A percentile compares a stretch with the other conserved stretches of the same genome.
Conservation (phyloP, 208 protist genomes). For the Trypanosoma scelopori region DNA sequence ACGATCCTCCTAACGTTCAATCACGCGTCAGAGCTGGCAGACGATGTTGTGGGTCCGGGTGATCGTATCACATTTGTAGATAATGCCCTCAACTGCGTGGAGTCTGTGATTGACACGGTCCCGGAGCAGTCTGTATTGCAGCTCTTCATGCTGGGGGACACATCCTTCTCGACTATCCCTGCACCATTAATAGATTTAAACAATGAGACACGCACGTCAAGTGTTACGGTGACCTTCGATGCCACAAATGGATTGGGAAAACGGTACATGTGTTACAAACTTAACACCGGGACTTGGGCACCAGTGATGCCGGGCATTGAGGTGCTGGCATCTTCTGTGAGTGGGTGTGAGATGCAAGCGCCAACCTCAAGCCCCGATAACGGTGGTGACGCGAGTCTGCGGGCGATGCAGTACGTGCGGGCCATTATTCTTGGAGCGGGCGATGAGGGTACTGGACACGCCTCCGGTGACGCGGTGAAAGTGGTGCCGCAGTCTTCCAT, state of each 20-base stretch:
- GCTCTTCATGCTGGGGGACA: conserved; percentile 60
- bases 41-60: conserved; percentile 55
- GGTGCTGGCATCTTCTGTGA: conserved; percentile 40
- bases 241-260: conserved; percentile 28
- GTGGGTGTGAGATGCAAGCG: conserved; percentile 28
- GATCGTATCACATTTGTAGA: conserved; percentile 73
- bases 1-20: conserved; percentile 71
- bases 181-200: conserved; percentile 43
- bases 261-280: conserved; percentile 76
- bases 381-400: conserved; percentile 26
- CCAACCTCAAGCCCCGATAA: conserved; percentile 33
- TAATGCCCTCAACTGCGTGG: conserved; percentile 61
- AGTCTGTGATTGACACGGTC: conserved; percentile 57
- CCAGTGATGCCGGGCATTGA: conserved; percentile 54
- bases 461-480: conserved; percentile 37
- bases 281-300: conserved; percentile 75
- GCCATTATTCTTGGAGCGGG: conserved; percentile 43
- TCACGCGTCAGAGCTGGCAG: conserved; percentile 36
- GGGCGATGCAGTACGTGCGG: conserved; percentile 84
- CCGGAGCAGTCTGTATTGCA: conserved; percentile 38
- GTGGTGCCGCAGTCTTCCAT: conserved; percentile 61
- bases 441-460: background rate
- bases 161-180: conserved; percentile 63
- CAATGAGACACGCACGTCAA: conserved; percentile 29
- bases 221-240: conserved; percentile 56